phyloP scores from a whole-genome alignment of 1,284 basidiomycete genomes.

The Cutaneotrichosporon cutaneum region DNA sequence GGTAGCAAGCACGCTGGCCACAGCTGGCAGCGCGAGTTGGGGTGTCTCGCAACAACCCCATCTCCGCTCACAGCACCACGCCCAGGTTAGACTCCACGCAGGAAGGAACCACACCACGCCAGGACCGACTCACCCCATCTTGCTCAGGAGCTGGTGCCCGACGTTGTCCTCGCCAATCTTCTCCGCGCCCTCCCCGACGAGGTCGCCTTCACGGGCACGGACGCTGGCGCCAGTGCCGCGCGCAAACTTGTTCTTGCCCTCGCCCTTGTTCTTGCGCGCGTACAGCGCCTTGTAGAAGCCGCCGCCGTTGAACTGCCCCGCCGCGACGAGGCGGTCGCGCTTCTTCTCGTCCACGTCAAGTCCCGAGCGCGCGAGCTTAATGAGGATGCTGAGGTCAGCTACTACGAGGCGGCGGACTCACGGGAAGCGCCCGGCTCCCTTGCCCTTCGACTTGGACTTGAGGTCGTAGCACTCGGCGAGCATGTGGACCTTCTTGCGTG shows the following conservation, averaged over 20 bases:
- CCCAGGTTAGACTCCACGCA: too few relatives aligned
- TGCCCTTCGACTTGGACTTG: conserved; percentile 72
- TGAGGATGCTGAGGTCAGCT: conserved; percentile 61
- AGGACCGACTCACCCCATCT: conserved; percentile 44
- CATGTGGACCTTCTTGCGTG: conserved; percentile 70
- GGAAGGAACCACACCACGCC: too few relatives aligned
- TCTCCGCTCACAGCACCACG: too few relatives aligned
- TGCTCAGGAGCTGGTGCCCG: conserved; percentile 51
- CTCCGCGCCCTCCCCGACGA: conserved; percentile 49
- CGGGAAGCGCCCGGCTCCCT: conserved; percentile 60
- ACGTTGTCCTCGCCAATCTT: conserved; percentile 51
- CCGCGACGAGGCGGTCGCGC: conserved; percentile 56
- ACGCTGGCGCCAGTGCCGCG: conserved; percentile 29
- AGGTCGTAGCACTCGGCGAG: conserved; percentile 71
- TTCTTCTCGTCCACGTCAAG: conserved; percentile 61
- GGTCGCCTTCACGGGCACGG: conserved; percentile 48
- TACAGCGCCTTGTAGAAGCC: conserved; percentile 50
- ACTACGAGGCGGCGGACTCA: conserved; percentile 25
- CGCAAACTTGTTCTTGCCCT: conserved; percentile 6
- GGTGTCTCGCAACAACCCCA: too few relatives aligned
- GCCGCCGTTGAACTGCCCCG: conserved; percentile 33
- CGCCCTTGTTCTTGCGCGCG: conserved; percentile 14
- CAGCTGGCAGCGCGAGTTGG: not conserved
- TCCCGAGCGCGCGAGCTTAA: conserved; percentile 62
- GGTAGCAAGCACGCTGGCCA: not conserved